Percentiles rank a stretch among this genome's conserved stretches.
Evolutionary conservation across 108 stramenopile species (phyloP).

Genomic region (Stephanodiscus minutulus): DNA sequence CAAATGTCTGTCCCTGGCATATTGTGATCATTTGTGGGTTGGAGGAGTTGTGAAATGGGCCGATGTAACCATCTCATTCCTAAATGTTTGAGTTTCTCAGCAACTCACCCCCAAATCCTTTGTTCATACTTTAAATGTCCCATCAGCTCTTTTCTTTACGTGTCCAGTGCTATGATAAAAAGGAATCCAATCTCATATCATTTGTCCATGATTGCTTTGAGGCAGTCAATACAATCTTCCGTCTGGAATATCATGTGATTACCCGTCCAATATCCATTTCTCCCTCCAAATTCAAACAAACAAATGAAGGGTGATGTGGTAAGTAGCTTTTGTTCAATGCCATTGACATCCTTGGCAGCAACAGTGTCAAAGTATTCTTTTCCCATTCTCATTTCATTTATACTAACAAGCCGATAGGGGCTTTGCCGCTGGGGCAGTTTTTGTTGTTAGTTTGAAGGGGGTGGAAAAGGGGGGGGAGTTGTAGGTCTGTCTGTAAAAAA

Average conservation of each 20-base stretch:
- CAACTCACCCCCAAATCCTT: background rate
- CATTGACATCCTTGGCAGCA: background rate
- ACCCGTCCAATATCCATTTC: constrained; percentile 20
- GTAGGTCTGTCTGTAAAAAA: too few relatives aligned
- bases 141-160: background rate
- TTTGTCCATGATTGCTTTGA: background rate
- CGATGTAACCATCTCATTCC: background rate
- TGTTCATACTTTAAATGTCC: background rate
- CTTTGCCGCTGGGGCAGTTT: too few relatives aligned
- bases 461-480: too few relatives aligned
- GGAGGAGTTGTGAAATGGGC: background rate
- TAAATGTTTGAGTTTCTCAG: background rate
- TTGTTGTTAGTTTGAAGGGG: too few relatives aligned
- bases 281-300: constrained; percentile 4
- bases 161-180: constrained; percentile 4
- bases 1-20: background rate
- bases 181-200: background rate
- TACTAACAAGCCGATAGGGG: too few relatives aligned
- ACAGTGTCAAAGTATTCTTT: too few relatives aligned
- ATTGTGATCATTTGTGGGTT: background rate
- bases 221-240: constrained; percentile 9
- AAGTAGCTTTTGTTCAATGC: background rate
- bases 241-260: constrained; percentile 10
- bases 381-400: too few relatives aligned
- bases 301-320: background rate